Conservation (phyloP, 768 basidiomycete species). For the Candolleomyces aberdarensis region DNA sequence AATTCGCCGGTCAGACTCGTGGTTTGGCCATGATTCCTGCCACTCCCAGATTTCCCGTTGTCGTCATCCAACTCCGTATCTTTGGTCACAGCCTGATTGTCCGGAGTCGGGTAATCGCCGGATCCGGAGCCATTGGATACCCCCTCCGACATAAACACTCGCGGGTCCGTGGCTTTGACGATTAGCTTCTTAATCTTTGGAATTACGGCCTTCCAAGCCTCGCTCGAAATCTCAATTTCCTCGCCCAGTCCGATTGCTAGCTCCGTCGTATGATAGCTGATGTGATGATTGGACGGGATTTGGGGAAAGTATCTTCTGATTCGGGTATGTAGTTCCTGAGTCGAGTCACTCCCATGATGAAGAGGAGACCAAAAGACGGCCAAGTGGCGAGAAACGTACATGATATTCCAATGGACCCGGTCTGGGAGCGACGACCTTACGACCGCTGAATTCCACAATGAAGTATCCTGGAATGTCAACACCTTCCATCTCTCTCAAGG, state of each 20-base stretch:
- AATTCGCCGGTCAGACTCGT: background rate
- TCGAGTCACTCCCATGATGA: background rate
- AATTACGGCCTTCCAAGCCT: background rate
- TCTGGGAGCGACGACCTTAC: background rate
- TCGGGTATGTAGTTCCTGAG: background rate
- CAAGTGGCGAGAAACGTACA: background rate
- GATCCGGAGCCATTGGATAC: background rate
- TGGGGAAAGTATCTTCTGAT: background rate
- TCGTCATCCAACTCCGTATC: too few relatives aligned
- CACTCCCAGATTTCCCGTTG: too few relatives aligned
- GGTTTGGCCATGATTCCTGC: too few relatives aligned
- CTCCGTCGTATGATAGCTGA: background rate
- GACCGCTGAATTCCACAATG: background rate
- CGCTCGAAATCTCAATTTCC: background rate
- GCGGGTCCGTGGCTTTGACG: background rate
- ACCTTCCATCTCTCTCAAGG: background rate
- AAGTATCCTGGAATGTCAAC: background rate
- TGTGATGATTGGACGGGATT: background rate
- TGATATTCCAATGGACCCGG: background rate
- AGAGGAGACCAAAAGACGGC: background rate
- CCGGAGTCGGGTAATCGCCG: background rate
- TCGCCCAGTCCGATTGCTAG: background rate
- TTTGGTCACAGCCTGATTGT: too few relatives aligned
- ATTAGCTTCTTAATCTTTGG: background rate
- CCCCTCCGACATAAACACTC: too few relatives aligned